Percentiles rank a stretch among this genome's conserved stretches.
These are phyloP conservation scores for Floccularia luteovirens DNA, from an alignment of 768 basidiomycete genomes.

Conservation along the genomic window DNA sequence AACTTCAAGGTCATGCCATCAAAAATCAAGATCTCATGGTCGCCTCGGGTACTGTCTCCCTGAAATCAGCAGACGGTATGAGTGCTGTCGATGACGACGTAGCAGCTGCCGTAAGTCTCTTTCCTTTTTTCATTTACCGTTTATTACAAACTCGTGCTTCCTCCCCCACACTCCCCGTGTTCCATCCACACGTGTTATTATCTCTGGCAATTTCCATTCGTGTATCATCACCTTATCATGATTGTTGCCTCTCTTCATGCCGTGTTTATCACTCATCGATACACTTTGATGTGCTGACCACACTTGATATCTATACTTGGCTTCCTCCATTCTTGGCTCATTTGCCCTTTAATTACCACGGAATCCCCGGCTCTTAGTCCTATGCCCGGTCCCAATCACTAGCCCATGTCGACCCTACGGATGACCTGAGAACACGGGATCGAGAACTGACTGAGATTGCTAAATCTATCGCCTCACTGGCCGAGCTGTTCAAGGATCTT, in stretches of 20 bases:
- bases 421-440: slow-evolving; percentile 36
- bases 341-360: too few species aligned
- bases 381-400: slow-evolving; percentile 27
- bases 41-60: slow-evolving; percentile 79
- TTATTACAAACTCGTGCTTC: slow-evolving; percentile 8
- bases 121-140: slow-evolving; percentile 9
- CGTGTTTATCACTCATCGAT: too few species aligned
- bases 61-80: slow-evolving; percentile 76
- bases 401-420: slow-evolving; percentile 30
- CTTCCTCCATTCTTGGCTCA: background rate
- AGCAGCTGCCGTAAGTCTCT: slow-evolving; percentile 64
- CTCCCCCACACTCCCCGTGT: slow-evolving; percentile 6
- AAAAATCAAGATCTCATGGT: slow-evolving; percentile 93
- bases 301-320: background rate
- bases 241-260: too few species aligned
- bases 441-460: slow-evolving; percentile 87
- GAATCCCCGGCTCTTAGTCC: background rate
- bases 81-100: slow-evolving; percentile 89
- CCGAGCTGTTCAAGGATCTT: slow-evolving; percentile 95
- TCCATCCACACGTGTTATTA: too few species aligned
- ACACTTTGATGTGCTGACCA: background rate
- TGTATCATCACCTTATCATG: too few species aligned
- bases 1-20: slow-evolving; percentile 94
- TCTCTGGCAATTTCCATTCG: too few species aligned
- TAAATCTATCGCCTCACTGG: slow-evolving; percentile 82